Base-by-base conservation (phyloP, 306 rosid genomes). In the Cyamopsis tetragonoloba region DNA sequence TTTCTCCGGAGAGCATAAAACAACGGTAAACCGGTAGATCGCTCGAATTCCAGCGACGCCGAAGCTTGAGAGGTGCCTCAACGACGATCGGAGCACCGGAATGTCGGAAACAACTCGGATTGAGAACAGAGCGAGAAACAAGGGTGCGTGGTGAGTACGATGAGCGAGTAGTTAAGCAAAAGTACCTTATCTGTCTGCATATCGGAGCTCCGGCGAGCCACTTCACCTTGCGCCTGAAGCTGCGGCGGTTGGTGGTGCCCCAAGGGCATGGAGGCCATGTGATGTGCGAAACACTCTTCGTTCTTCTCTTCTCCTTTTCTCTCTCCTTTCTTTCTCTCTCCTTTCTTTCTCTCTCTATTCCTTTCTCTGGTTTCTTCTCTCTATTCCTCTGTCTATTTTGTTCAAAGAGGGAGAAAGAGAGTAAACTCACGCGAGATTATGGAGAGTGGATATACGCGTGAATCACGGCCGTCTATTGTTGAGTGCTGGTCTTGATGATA, bases 131-230 rank as follows among this genome's bases (percentile, higher is more conserved):
- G 27, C 23, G 0, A 18, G 31, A 34, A 19, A 78, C 26, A 51
- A 51, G 41, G 48, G 48, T 24, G 37, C 5, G 3, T 19, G 58
- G 8, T 39, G 70, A 51, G 69, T 46, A 38, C 37, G 79, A 24
- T 61, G 51, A 44, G 64, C 50, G 61, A 78, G 58, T 53, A 22
- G 11, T 22, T 3, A 1, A 11, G 59, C 66, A 54, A 22, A 68
- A 53, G 63, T 43, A 84, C 97, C 90, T 86, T 91, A 57, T 87
- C 86, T 42, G 89, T 50, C 56, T 83, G 88, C 89, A 87, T 83
- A 17, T 58, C 83, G 62, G 95, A 83, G 78, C 82, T 64, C 54
- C 83, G 82, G 24, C 79, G 84, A 72, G 81, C 18, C 7, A 35
- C 76, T 71, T 69, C 78, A 3, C 68, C 50, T 35, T 72, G 84